Evolutionary conservation across 768 basidiomycete species (phyloP).

Genomic region (Pholiota microspora): DNA sequence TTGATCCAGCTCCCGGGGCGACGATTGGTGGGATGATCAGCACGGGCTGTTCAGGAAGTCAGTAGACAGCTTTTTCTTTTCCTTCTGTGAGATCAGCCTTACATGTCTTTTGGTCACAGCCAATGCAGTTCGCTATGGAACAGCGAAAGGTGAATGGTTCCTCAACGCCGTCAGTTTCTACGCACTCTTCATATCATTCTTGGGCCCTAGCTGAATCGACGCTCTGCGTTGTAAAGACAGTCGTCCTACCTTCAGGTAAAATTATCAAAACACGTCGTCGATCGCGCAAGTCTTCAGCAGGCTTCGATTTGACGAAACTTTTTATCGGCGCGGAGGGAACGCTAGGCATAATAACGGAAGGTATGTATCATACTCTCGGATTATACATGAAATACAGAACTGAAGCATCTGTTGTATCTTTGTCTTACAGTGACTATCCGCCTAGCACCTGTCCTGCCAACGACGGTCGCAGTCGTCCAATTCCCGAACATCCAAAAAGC

Average conservation of each 20-base stretch:
- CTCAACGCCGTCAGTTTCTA: constrained; percentile 60
- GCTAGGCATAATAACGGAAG: constrained; percentile 87
- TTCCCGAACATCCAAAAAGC: constrained; percentile 78
- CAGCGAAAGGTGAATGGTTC: constrained; percentile 90
- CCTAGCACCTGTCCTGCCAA: constrained; percentile 78
- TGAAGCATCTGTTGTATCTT: too few relatives aligned
- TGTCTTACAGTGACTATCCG: constrained; percentile 63
- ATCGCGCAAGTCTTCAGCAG: constrained; percentile 82
- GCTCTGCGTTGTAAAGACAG: too few relatives aligned
- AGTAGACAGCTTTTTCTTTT: constrained; percentile 15
- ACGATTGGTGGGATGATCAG: constrained; percentile 87
- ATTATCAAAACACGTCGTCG: constrained; percentile 86
- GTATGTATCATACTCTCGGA: constrained; percentile 26
- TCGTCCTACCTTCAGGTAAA: constrained; percentile 85
- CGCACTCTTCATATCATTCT: background rate
- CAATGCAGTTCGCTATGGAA: constrained; percentile 84
- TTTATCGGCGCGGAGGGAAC: constrained; percentile 84
- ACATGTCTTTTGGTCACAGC: too few relatives aligned
- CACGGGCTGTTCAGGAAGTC: constrained; percentile 85
- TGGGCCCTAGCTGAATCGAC: too few relatives aligned
- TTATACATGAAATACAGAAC: too few relatives aligned
- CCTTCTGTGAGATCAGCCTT: too few relatives aligned
- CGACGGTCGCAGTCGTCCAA: constrained; percentile 77
- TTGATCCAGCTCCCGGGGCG: constrained; percentile 76
- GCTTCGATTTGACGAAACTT: constrained; percentile 81